Conservation (phyloP, 2,329 filamentous ascomycete genomes). For the Xylariaceae sp. region DNA sequence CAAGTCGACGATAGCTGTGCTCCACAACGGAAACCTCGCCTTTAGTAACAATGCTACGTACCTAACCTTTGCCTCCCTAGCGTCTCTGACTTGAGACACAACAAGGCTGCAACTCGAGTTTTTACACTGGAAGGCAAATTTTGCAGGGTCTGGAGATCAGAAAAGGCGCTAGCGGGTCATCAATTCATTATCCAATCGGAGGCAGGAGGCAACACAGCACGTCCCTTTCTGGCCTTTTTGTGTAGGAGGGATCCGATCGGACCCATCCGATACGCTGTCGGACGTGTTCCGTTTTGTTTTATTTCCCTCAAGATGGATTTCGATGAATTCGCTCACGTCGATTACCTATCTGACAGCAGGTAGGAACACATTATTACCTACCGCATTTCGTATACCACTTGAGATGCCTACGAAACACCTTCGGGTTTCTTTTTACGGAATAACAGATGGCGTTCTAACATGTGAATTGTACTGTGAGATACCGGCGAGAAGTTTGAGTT, state of each 20-base stretch:
- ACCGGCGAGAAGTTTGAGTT: no score
- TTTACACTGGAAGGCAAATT: slow-evolving; percentile 26
- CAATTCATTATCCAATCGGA: slow-evolving; percentile 27
- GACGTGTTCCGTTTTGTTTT: slow-evolving; percentile 11
- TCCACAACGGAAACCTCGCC: slow-evolving; percentile 7
- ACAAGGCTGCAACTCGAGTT: slow-evolving; percentile 26
- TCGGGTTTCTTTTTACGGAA: no score
- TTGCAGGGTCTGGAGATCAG: slow-evolving; percentile 32
- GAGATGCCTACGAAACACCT: no score
- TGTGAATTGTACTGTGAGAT: no score
- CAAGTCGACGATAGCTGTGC: background rate
- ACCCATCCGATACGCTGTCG: slow-evolving; percentile 12
- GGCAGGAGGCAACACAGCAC: slow-evolving; percentile 7
- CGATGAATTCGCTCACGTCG: background rate
- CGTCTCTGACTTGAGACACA: background rate
- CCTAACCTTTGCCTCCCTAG: background rate
- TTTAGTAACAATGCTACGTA: background rate
- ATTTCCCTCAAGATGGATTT: slow-evolving; percentile 11
- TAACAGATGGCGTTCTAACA: no score
- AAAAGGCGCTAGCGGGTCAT: slow-evolving; percentile 15
- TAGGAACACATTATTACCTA: no score
- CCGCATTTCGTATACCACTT: no score
- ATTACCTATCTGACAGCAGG: background rate
- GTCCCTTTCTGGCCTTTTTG: background rate
- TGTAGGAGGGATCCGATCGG: slow-evolving; percentile 16